Percentiles rank a stretch among this genome's conserved stretches.
Conservation (phyloP, 495 filamentous ascomycete genomes). For the Aspergillus steynii region DNA sequence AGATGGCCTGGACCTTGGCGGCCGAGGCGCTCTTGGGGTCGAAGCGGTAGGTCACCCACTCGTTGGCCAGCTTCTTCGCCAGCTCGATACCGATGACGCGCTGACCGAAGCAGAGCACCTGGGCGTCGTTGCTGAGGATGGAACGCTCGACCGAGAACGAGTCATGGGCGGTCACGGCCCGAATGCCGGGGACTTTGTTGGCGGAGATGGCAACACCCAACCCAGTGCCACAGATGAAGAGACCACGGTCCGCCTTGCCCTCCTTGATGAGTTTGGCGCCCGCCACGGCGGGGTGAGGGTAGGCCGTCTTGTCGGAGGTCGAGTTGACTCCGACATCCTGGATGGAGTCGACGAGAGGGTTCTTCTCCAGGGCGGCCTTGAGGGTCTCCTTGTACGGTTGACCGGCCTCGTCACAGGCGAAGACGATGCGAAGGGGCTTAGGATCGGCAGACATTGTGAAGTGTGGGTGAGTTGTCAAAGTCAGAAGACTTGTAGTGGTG, state of each 20-base stretch:
- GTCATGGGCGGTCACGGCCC: conserved; percentile 86
- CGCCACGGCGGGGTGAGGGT: conserved; percentile 75
- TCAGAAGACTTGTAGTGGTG: conserved; percentile 3
- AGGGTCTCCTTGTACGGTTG: conserved; percentile 77
- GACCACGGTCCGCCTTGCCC: conserved; percentile 72
- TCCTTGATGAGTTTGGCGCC: conserved; percentile 66
- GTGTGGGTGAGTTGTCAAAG: conserved; percentile 2
- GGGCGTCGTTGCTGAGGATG: conserved; percentile 81
- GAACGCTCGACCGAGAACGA: conserved; percentile 80
- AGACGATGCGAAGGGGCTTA: conserved; percentile 56
- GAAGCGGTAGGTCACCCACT: conserved; percentile 83
- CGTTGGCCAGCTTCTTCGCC: conserved; percentile 71
- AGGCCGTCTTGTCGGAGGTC: conserved; percentile 73
- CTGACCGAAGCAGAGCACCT: conserved; percentile 88
- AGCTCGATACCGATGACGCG: conserved; percentile 79
- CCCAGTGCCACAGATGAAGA: conserved; percentile 86
- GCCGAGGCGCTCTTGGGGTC: conserved; percentile 71
- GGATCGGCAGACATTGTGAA: conserved; percentile 39
- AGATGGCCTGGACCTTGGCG: conserved; percentile 74
- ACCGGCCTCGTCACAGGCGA: conserved; percentile 74
- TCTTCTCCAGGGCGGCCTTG: conserved; percentile 66
- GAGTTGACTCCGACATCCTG: conserved; percentile 69
- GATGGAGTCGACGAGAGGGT: conserved; percentile 66
- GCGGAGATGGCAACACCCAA: conserved; percentile 83
- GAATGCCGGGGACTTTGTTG: conserved; percentile 83